These are phyloP conservation scores for Pestalotiopsis sp. DNA, from an alignment of 2,329 filamentous ascomycete genomes.

Conservation along the genomic window DNA sequence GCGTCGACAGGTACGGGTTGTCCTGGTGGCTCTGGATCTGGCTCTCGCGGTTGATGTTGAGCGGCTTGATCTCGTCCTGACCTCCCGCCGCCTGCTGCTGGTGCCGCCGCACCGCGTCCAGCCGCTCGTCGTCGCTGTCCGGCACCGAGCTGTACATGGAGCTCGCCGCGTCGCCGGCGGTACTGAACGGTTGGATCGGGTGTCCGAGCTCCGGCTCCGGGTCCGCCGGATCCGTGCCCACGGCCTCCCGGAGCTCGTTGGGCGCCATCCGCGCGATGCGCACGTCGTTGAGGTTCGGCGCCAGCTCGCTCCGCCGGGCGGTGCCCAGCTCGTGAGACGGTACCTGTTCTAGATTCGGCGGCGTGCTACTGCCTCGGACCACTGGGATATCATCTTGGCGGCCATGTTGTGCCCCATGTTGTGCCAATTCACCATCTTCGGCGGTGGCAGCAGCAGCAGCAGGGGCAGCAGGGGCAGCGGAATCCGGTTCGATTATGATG, in stretches of 20 bases:
- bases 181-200: neutral
- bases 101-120: neutral
- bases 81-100: neutral
- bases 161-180: neutral
- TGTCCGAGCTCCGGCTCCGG: neutral
- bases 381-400: too few species aligned
- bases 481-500: too few species aligned
- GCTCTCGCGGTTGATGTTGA: neutral
- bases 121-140: neutral
- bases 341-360: too few species aligned
- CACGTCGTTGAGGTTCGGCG: neutral
- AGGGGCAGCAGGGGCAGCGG: too few species aligned
- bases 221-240: neutral
- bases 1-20: slow-evolving; percentile 3
- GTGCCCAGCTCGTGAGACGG: neutral
- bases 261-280: neutral
- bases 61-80: neutral
- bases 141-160: neutral
- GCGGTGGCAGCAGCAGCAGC: too few species aligned
- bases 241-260: neutral
- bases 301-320: neutral
- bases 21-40: neutral
- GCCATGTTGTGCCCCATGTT: too few species aligned
- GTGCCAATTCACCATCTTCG: too few species aligned
- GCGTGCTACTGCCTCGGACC: too few species aligned